Evolutionary conservation across 2,329 filamentous ascomycete genomes (phyloP), one percentile per base, ranked within the genome.

Genomic region (Penicillium sp.): DNA sequence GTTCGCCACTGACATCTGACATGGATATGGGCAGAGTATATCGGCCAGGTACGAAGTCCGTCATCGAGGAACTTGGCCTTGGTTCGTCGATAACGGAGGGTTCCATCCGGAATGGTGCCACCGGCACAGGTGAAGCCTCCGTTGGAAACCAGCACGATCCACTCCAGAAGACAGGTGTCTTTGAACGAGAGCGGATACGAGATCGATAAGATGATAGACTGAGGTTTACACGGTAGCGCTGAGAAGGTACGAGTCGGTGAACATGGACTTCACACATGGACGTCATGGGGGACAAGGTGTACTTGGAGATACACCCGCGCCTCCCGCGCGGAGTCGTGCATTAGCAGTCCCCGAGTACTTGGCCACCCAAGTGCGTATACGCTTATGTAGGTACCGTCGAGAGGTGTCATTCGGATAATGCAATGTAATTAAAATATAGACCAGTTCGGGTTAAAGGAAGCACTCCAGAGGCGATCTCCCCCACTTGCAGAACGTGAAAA

Each of bases 181-280:
- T 22, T 28, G 4, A 18, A 22, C 20, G 20, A 25, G 22, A 36
- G 40, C 48, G 45, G 50, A 52, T 48, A 44, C 50, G 18, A 20
- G 39, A 47, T 16, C 36, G 51, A 54, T 54, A 54, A 54, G 51
- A 54, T 54, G 47, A 22, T 30, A 41, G 27, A 25, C 46, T 49
- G 46, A 31, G 33, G 42, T 51, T 18, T 47, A 51, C 39, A 43
- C 44, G 36, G 49, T 42, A 39, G 30, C 10, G 14, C 7, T 46
- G 44, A 39, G 14, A 13, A 39, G 11, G 14, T 30, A 44, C 27
- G n/a, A 25, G 27, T 44, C 16, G 41, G 27, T 31, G 41, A 44
- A 20, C 27, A 31, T 13, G 28, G 5, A 30, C 10, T 30, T 30
- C 25, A 27, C 25, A 6, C 4, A 30, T 30, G 2, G 5, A 28